Base-by-base conservation (phyloP, 768 basidiomycete genomes). In the Trametes coccinea region DNA sequence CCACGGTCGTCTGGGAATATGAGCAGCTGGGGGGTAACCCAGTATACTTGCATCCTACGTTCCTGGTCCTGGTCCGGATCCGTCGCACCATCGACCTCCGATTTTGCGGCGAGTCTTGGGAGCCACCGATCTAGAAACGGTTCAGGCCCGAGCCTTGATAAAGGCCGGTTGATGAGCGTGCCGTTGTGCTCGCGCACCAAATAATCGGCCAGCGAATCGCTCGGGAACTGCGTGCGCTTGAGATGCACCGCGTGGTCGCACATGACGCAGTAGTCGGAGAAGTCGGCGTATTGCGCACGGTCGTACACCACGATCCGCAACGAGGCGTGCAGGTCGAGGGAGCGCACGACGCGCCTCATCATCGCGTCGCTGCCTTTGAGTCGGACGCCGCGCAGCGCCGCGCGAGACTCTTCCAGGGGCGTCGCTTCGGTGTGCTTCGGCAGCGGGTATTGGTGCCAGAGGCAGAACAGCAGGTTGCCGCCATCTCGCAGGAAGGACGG, bases 401-500 rank as follows among this genome's bases (percentile, higher is more conserved):
- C 16, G 34, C 16, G 46, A 45, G 13, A 33, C 9, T 13, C 22
- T 45, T 8, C 37, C 47, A n/a, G 29, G 14, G 7, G 1, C 5
- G 9, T 11, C 14, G 16, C 29, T 34, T 16, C 5, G 10, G 34
- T n/a, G n/a, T 4, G 29, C 4, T 33, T 57, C 27, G 62, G 46
- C 3, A 63, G 7, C 2, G 77, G 74, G 58, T 80, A 82, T 53
- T 67, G 65, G 66, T 78, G 73, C 1, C 65, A 65, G 8, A 82
- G 67, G 6, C 75, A 74, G 51, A 81, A 83, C 2, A 73, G 76
- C 13, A 83, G 69, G 11, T 56, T 66, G 1, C 80, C 79, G 5
- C 80, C 79, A 2, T 74, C 37, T 0, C 78, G 74, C 8, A 83
- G 69, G 59, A 80, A 77, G 2, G 47, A 33, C 2, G 66, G 45